phyloP scores from a whole-genome alignment of 331 rosid species.

The Malus hybrid region DNA sequence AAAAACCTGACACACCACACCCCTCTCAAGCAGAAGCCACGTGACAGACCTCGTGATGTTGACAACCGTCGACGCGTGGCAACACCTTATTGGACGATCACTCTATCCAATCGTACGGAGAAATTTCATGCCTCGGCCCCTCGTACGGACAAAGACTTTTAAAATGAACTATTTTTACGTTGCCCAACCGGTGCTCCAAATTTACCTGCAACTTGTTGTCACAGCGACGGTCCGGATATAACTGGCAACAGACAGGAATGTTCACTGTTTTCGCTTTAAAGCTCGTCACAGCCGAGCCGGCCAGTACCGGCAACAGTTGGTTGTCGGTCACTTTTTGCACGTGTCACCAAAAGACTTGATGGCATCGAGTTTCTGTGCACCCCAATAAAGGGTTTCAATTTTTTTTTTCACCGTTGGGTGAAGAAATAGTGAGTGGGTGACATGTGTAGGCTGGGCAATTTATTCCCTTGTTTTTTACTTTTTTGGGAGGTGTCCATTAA shows the following conservation, averaged over 20 bases:
- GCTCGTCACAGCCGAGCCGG: not conserved
- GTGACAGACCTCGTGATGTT: conserved; percentile 8
- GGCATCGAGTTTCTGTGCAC: conserved; percentile 27
- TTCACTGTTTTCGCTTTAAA: conserved; percentile 20
- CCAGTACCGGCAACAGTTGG: conserved; percentile 57
- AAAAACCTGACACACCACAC: not conserved
- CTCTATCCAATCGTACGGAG: conserved; percentile 20
- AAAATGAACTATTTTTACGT: not conserved
- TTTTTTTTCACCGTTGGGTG: not conserved
- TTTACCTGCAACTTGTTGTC: conserved; percentile 14
- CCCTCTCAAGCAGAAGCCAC: conserved; percentile 14
- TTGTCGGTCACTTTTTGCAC: conserved; percentile 33
- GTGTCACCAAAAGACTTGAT: conserved; percentile 15
- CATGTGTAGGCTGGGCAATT: conserved; percentile 30
- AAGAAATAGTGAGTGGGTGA: conserved; percentile 3
- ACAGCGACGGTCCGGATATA: conserved; percentile 20
- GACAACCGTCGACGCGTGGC: not conserved
- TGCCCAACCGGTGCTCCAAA: conserved; percentile 24
- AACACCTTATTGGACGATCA: not conserved
- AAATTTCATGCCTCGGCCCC: not conserved
- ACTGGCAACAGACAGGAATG: conserved; percentile 76
- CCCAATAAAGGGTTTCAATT: not conserved
- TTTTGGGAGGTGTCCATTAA: conserved; percentile 33
- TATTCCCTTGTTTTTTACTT: conserved; percentile 45
- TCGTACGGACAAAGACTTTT: conserved; percentile 28